phyloP scores from a whole-genome alignment of 257 asterid species.

The Nicotiana tomentosiformis region DNA sequence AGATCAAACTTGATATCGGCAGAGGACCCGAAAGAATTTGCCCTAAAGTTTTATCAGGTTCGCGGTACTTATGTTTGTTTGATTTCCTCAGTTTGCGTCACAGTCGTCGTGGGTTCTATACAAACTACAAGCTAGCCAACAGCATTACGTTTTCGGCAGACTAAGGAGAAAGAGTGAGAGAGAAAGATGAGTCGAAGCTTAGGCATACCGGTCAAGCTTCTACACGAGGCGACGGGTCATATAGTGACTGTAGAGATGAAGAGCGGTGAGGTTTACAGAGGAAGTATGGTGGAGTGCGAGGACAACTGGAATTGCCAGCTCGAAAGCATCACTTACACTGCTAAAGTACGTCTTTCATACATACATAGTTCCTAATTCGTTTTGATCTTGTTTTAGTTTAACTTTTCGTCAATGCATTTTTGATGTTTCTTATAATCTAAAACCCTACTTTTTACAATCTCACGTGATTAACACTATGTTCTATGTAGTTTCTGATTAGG shows the following conservation, averaged over 20 bases:
- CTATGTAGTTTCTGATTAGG: neutral
- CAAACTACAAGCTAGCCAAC: neutral
- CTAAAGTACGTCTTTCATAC: conserved; percentile 28
- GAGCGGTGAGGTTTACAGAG: conserved; percentile 92
- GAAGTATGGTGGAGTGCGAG: conserved; percentile 77
- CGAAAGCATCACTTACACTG: conserved; percentile 46
- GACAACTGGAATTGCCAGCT: conserved; percentile 62
- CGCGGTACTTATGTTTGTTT: neutral
- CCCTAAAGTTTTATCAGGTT: neutral
- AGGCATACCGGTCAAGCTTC: conserved; percentile 96
- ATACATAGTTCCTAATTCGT: neutral
- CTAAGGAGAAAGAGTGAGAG: neutral
- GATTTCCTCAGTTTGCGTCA: neutral
- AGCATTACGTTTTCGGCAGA: conserved; percentile 18
- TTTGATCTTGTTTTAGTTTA: neutral
- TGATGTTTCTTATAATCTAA: neutral
- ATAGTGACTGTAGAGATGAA: conserved; percentile 90
- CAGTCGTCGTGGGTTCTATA: neutral
- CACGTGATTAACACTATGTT: neutral
- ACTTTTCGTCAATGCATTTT: neutral
- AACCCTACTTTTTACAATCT: neutral
- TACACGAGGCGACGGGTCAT: conserved; percentile 96
- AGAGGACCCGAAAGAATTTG: neutral
- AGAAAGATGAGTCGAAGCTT: conserved; percentile 79
- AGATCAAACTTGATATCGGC: neutral